phyloP scores from a whole-genome alignment of 805 yeast genomes.

The Metschnikowia drakensbergensis region DNA sequence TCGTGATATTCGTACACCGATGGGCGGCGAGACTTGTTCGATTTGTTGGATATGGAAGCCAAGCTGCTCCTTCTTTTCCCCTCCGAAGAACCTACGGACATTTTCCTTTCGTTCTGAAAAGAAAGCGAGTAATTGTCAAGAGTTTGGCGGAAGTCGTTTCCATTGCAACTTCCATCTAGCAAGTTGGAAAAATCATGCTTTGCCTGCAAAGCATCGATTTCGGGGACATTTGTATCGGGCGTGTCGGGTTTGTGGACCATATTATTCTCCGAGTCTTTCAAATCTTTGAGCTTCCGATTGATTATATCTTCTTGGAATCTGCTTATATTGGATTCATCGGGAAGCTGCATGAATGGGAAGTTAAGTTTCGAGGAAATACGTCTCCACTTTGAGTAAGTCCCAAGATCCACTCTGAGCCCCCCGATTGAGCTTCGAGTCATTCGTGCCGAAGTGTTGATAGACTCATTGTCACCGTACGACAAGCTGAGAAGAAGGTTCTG shows the following conservation, averaged over 20 bases:
- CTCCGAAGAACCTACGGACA: conserved; percentile 6
- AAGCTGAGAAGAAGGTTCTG: conserved; percentile 4
- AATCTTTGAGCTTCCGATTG: conserved; percentile 5
- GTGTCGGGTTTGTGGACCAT: neutral
- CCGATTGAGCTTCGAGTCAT: conserved; percentile 27
- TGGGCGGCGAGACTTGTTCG: conserved; percentile 14
- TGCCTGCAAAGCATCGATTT: conserved; percentile 14
- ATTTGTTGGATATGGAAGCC: conserved; percentile 15
- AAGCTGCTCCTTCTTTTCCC: conserved; percentile 14
- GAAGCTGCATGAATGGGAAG: conserved; percentile 46
- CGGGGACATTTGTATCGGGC: neutral
- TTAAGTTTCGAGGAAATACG: conserved; percentile 28
- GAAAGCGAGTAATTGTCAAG: conserved; percentile 30
- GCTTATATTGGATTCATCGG: conserved; percentile 32
- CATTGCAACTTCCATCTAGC: conserved; percentile 28
- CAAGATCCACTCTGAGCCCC: conserved; percentile 27
- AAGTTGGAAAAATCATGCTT: conserved; percentile 39
- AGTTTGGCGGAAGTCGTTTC: conserved; percentile 26
- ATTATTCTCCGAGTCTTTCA: neutral
- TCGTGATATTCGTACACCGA: conserved; percentile 12
- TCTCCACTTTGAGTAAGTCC: conserved; percentile 39
- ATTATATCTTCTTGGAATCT: conserved; percentile 18
- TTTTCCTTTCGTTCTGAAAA: conserved; percentile 7
- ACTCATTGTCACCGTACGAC: conserved; percentile 17
- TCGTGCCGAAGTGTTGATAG: conserved; percentile 26